Base-by-base conservation (phyloP, 2,329 filamentous ascomycete genomes). In the Fusarium sp. region DNA sequence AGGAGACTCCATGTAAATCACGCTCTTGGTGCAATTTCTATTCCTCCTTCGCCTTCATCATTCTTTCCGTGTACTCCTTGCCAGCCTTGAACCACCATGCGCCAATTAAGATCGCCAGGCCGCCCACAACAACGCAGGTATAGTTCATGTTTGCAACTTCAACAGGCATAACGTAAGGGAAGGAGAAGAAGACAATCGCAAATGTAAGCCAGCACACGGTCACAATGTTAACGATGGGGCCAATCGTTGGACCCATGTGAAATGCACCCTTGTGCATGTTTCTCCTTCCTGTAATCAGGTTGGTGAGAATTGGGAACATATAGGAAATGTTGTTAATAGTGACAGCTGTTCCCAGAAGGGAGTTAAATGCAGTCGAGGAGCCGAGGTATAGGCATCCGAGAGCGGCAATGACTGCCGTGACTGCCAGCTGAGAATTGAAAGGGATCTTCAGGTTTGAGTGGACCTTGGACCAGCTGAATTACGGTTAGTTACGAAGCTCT, bases 101-200 rank as follows among this genome's bases (percentile, higher is more conserved):
- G 5, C 32, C 49, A 5, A 65, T 30, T 0, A 65, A 1, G 0
- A 65, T 65, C 6, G 35, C 5, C 2, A 65, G 33, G 0, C 62
- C 62, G 4, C 62, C 60, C 1, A 65, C 62, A 4, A 65, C 62
- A 0, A 65, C 62, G 1, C 62, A 64, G 1, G 62, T 65, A 1
- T 65, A 65, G 15, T 65, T 65, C 62, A 65, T 65, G 3, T 65
- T 65, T 6, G 30, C 32, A n/a, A 33, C 20, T 9, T 64, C n/a
- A 4, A 65, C 62, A 0, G 62, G 62, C 60, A 57, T 64, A 8
- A 64, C 49, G 6, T 65, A 65, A 0, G 62, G 62, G 42, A 65
- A 65, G 0, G 62, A 65, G 42, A 65, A 65, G 6, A 65, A 65
- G 0, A 65, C 7, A 8, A 65, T 64, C 2, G 62, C 62, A 20